phyloP scores from a whole-genome alignment of 2,329 filamentous ascomycete species.

The Claviceps sp. region DNA sequence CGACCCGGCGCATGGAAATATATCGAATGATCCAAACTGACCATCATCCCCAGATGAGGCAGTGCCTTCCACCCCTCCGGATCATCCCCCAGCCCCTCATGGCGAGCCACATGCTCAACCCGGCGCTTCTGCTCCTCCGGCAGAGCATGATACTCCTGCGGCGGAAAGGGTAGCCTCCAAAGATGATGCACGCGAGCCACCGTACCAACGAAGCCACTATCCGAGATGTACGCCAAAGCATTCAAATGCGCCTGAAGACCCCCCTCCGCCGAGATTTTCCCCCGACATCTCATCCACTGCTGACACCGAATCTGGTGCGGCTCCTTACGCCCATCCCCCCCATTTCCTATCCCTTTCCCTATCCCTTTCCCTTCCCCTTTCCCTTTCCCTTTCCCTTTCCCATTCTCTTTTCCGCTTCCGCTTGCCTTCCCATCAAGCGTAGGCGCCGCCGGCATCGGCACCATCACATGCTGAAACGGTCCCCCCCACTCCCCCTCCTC shows the following conservation, averaged over 20 bases:
- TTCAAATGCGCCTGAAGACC: constrained; percentile 71
- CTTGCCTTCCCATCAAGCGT: too few species aligned
- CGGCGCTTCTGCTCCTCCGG: constrained; percentile 24
- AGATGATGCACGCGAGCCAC: constrained; percentile 68
- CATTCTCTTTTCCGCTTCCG: constrained; percentile 7
- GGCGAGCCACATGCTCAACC: constrained; percentile 20
- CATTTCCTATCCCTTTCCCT: constrained; percentile 18
- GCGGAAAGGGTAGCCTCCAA: constrained; percentile 53
- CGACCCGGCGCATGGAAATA: constrained; percentile 50
- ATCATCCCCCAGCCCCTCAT: constrained; percentile 28
- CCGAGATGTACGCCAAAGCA: constrained; percentile 85
- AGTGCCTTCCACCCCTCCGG: constrained; percentile 27
- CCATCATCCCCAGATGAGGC: constrained; percentile 62
- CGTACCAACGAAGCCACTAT: constrained; percentile 88
- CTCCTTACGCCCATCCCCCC: constrained; percentile 38
- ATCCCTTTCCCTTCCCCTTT: constrained; percentile 24
- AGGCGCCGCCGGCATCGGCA: too few species aligned
- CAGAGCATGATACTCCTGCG: constrained; percentile 38
- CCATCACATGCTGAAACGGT: too few species aligned
- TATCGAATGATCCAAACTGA: constrained; percentile 63
- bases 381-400: constrained; percentile 21
- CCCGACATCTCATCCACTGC: constrained; percentile 64
- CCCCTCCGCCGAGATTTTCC: constrained; percentile 57
- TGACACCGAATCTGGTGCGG: constrained; percentile 55
- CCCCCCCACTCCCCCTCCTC: too few species aligned